These are phyloP conservation scores for Wickerhamomyces tratensis DNA, from an alignment of 805 yeast species.

Conservation along the genomic window DNA sequence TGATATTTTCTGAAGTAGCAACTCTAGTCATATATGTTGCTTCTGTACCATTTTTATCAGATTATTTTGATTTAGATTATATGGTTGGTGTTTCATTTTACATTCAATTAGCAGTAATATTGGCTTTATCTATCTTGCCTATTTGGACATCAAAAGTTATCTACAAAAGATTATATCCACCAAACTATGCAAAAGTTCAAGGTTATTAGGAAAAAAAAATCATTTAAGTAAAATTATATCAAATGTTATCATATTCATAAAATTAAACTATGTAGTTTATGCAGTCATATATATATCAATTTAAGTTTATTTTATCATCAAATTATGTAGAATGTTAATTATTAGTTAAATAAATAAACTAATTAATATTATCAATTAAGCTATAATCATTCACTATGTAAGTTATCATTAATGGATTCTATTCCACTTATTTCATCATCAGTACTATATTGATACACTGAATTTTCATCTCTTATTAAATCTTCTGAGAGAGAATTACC, in stretches of 20 bases:
- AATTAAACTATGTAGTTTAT: no score
- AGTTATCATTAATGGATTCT: no score
- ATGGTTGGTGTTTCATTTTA: conserved; percentile 46
- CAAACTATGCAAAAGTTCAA: conserved; percentile 95
- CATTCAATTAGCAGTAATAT: conserved; percentile 60
- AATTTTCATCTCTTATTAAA: no score
- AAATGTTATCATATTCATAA: neutral
- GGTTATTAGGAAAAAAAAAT: conserved; percentile 33
- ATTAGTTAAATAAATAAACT: no score
- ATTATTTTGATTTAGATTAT: conserved; percentile 73
- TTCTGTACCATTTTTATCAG: conserved; percentile 75
- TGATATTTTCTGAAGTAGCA: conserved; percentile 63
- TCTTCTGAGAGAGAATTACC: no score
- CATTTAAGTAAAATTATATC: neutral
- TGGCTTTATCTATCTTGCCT: conserved; percentile 70
- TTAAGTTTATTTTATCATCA: no score
- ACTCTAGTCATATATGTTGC: conserved; percentile 61
- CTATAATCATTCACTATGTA: no score
- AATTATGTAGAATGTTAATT: no score
- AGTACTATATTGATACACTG: no score
- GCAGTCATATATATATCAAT: no score
- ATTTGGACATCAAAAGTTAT: conserved; percentile 80
- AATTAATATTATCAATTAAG: no score
- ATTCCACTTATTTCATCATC: no score
- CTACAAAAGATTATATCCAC: conserved; percentile 75